Conservation (phyloP, 768 basidiomycete species). For the Rhizopogon rudus region DNA sequence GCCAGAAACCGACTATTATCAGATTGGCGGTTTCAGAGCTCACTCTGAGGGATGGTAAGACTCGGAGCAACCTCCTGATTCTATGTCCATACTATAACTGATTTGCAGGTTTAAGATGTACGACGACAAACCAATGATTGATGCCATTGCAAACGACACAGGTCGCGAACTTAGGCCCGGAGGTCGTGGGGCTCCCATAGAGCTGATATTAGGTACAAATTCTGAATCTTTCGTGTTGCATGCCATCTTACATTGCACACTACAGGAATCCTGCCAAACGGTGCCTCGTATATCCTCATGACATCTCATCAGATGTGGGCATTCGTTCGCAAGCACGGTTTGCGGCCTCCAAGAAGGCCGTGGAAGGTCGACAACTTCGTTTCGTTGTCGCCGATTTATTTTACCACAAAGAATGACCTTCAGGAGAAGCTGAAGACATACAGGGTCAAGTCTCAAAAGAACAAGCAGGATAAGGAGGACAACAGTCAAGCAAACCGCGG, state of each 20-base stretch:
- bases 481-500: conserved; percentile 40
- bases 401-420: conserved; percentile 27
- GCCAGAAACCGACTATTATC: conserved; percentile 17
- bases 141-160: conserved; percentile 19
- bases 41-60: conserved; percentile 24
- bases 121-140: conserved; percentile 32
- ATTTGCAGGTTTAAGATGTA: conserved; percentile 21
- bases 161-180: conserved; percentile 27
- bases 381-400: conserved; percentile 46
- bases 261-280: conserved; percentile 38
- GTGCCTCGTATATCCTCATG: conserved; percentile 43
- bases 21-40: conserved; percentile 21
- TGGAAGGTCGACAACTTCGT: conserved; percentile 27
- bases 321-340: conserved; percentile 16
- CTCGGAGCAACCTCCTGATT: background rate
- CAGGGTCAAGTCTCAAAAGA: conserved; percentile 34
- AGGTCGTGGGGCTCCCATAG: conserved; percentile 25
- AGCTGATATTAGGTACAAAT: conserved; percentile 39
- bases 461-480: conserved; percentile 23
- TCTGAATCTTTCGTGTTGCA: background rate
- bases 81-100: background rate
- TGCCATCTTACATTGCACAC: background rate
- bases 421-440: conserved; percentile 33
- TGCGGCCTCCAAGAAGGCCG: conserved; percentile 8
- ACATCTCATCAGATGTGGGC: conserved; percentile 25